phyloP scores from a whole-genome alignment of 2,329 filamentous ascomycete species.

The Fonsecaea monophora region DNA sequence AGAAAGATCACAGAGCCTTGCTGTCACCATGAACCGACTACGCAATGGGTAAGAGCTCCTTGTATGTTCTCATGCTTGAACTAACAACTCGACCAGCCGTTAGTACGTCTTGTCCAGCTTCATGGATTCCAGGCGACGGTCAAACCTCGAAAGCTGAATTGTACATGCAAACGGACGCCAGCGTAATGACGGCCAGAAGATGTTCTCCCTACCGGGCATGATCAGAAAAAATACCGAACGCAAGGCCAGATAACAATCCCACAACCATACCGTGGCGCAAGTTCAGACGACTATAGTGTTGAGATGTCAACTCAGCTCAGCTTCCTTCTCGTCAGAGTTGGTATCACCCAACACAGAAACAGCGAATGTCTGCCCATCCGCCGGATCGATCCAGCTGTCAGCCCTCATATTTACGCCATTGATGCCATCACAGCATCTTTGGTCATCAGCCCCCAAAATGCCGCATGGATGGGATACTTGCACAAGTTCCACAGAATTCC shows the following conservation, averaged over 20 bases:
- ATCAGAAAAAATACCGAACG: neutral
- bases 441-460: slow-evolving; percentile 12
- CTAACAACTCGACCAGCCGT: slow-evolving; percentile 23
- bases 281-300: slow-evolving; percentile 13
- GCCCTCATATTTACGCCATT: neutral
- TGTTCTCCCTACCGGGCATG: neutral
- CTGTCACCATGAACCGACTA: slow-evolving; percentile 28
- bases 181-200: neutral
- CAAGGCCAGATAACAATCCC: neutral
- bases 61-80: neutral
- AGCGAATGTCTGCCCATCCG: slow-evolving; percentile 7
- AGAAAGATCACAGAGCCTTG: slow-evolving; percentile 23
- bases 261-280: slow-evolving; percentile 15
- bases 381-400: slow-evolving; percentile 14
- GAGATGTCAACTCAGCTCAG: slow-evolving; percentile 15
- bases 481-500: neutral
- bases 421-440: neutral
- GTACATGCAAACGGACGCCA: slow-evolving; percentile 19
- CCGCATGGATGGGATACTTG: slow-evolving; percentile 8
- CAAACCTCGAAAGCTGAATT: slow-evolving; percentile 30
- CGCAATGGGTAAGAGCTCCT: slow-evolving; percentile 30
- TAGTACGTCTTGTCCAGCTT: slow-evolving; percentile 29
- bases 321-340: neutral
- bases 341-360: slow-evolving; percentile 3
- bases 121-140: slow-evolving; percentile 33